phyloP scores from a whole-genome alignment of 148 eudicot genomes.

The Rhododendron simsii region DNA sequence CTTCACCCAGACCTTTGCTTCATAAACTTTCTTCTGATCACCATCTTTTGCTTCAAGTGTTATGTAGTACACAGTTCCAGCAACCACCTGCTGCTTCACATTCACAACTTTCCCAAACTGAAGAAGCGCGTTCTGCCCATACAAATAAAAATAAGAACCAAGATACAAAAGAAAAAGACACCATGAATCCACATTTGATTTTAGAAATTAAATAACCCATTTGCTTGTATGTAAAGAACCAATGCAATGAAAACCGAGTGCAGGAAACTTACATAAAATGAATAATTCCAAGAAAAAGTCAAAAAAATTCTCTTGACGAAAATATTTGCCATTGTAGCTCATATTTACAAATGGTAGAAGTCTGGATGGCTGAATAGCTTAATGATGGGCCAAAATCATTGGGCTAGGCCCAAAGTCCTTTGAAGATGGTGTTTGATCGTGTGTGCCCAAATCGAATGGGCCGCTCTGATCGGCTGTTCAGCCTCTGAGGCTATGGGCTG shows the following conservation, averaged over 20 bases:
- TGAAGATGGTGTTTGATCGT: not conserved
- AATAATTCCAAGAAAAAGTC: not conserved
- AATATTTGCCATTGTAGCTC: not conserved
- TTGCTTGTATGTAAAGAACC: not conserved
- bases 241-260: not conserved
- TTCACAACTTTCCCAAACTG: slow-evolving; percentile 41
- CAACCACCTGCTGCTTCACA: slow-evolving; percentile 39
- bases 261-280: not conserved
- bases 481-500: not conserved
- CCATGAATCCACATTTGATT: not conserved
- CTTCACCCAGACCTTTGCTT: slow-evolving; percentile 54
- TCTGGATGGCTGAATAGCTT: not conserved
- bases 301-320: not conserved
- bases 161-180: not conserved
- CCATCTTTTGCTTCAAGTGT: slow-evolving; percentile 35
- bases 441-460: not conserved
- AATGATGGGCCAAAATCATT: not conserved
- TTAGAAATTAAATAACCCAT: not conserved
- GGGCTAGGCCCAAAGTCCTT: not conserved
- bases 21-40: slow-evolving; percentile 26
- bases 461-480: not conserved
- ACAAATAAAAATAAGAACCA: not conserved
- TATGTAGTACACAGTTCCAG: slow-evolving; percentile 42
- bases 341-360: not conserved
- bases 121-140: slow-evolving; percentile 31